These are phyloP conservation scores for Pseudocercospora vitis DNA, from an alignment of 2,329 filamentous ascomycete genomes.

Conservation along the genomic window DNA sequence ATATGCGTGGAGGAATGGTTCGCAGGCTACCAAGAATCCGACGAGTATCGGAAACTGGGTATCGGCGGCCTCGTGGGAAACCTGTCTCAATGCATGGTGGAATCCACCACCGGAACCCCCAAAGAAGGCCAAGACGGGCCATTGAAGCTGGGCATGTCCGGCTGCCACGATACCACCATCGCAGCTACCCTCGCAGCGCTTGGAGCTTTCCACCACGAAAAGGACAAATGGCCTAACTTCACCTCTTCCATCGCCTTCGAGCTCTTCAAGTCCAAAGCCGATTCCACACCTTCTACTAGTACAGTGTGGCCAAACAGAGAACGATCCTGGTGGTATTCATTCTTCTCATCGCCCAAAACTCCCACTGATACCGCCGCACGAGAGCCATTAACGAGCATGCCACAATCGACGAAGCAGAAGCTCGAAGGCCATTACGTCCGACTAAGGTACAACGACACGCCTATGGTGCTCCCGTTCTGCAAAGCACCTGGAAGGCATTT, in stretches of 20 bases:
- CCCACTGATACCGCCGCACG: constrained; percentile 41
- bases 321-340: constrained; percentile 32
- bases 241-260: constrained; percentile 91
- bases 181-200: constrained; percentile 75
- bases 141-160: constrained; percentile 75
- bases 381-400: constrained; percentile 58
- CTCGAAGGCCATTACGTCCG: constrained; percentile 82
- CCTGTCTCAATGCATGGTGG: constrained; percentile 59
- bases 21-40: constrained; percentile 76
- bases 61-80: constrained; percentile 86
- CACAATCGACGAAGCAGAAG: constrained; percentile 56
- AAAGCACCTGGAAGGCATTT: constrained; percentile 74
- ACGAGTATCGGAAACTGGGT: constrained; percentile 84
- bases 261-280: constrained; percentile 65
- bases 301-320: constrained; percentile 25
- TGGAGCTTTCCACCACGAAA: constrained; percentile 68
- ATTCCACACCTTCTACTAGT: constrained; percentile 25
- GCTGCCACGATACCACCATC: constrained; percentile 92
- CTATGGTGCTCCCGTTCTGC: constrained; percentile 81
- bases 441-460: constrained; percentile 83
- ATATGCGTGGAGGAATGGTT: constrained; percentile 93
- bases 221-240: constrained; percentile 81
- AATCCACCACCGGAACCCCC: constrained; percentile 41
- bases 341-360: constrained; percentile 26
- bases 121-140: constrained; percentile 46